Conservation (phyloP, 495 filamentous ascomycete species). For the Penicillium paradoxum region DNA sequence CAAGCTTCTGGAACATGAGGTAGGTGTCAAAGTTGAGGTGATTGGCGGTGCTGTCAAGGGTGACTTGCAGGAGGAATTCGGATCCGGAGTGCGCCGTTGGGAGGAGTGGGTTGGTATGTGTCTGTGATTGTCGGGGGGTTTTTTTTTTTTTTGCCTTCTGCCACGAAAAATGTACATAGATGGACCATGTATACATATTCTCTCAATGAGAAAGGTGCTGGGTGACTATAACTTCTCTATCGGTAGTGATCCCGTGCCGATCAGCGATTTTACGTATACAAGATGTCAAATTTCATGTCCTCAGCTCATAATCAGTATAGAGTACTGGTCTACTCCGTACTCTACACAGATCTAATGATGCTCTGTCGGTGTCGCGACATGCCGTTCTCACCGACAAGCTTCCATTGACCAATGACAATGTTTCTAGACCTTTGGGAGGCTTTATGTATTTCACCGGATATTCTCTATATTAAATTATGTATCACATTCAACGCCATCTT, state of each 20-base stretch:
- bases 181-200: not conserved
- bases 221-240: no score
- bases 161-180: not conserved
- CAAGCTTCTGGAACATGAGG: slow-evolving; percentile 72
- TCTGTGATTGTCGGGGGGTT: slow-evolving; percentile 33
- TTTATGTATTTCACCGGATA: not conserved
- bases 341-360: no score
- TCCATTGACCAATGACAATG: no score
- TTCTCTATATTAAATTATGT: slow-evolving; percentile 6
- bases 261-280: no score
- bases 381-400: no score
- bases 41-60: slow-evolving; percentile 71
- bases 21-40: slow-evolving; percentile 68
- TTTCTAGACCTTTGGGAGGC: no score
- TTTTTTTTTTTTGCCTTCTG: not conserved
- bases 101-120: slow-evolving; percentile 78
- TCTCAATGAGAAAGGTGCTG: no score
- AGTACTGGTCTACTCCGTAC: no score
- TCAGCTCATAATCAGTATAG: no score
- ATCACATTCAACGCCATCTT: slow-evolving; percentile 4
- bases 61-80: slow-evolving; percentile 49
- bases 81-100: slow-evolving; percentile 69
- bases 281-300: no score
- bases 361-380: no score
- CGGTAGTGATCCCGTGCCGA: no score